phyloP scores from a whole-genome alignment of 495 filamentous ascomycete genomes.

The Penicillium salamii region DNA sequence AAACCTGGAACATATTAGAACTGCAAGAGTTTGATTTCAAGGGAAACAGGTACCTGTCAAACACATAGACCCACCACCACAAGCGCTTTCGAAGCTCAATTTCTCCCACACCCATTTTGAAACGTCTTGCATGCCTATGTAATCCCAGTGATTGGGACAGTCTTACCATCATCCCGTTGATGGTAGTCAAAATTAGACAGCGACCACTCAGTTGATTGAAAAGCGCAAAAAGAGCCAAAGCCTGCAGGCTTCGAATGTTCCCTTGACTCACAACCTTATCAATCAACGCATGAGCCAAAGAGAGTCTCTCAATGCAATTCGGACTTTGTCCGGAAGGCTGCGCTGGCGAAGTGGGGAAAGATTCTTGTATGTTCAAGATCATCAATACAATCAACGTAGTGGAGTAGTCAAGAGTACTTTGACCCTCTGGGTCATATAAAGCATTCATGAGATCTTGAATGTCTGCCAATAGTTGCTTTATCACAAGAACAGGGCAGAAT shows the following conservation, averaged over 20 bases:
- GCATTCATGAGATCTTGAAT: neutral
- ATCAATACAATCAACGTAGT: too few species aligned
- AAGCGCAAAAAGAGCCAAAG: conserved; percentile 1
- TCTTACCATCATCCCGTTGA: conserved; percentile 5
- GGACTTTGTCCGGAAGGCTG: too few species aligned
- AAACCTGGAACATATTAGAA: neutral
- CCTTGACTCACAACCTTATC: neutral
- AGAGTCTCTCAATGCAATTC: too few species aligned
- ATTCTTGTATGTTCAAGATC: too few species aligned
- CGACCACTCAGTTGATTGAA: conserved; percentile 3
- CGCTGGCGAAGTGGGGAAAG: too few species aligned
- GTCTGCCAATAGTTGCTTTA: neutral
- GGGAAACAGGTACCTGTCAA: conserved; percentile 9
- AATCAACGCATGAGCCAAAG: too few species aligned
- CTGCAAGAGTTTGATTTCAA: too few species aligned
- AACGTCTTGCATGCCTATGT: conserved; percentile 14
- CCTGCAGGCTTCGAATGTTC: conserved; percentile 5
- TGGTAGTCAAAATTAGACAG: conserved; percentile 4
- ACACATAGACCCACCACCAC: conserved; percentile 16
- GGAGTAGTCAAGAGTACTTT: too few species aligned
- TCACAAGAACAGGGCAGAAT: conserved; percentile 5
- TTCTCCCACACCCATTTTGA: conserved; percentile 9
- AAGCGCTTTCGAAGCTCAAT: conserved; percentile 14
- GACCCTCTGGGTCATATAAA: too few species aligned
- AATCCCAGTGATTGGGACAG: conserved; percentile 13